Percentiles rank a stretch among this genome's conserved stretches.
These are phyloP conservation scores for Naumovozyma castellii DNA, from an alignment of 805 yeast genomes.

Conservation along the genomic window DNA sequence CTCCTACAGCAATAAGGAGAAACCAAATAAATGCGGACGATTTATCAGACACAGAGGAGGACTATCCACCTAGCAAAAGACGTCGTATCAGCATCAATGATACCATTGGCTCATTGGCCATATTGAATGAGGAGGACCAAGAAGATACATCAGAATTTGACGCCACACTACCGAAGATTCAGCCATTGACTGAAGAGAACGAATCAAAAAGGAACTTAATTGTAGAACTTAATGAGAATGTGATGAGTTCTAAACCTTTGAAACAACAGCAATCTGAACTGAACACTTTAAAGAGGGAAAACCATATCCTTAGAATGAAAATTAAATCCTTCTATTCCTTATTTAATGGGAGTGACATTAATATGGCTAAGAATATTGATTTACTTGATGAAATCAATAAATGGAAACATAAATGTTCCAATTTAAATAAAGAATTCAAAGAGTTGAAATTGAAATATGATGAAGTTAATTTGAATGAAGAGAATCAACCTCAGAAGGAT, in stretches of 20 bases:
- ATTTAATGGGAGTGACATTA: conserved; percentile 22
- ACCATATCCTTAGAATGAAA: conserved; percentile 22
- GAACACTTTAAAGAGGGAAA: conserved; percentile 18
- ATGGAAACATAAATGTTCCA: conserved; percentile 4
- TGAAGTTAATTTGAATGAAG: background rate
- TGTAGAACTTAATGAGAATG: conserved; percentile 15
- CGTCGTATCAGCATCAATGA: conserved; percentile 14
- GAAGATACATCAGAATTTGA: conserved; percentile 23
- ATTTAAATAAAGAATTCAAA: background rate
- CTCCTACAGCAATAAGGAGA: conserved; percentile 2
- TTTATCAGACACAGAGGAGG: conserved; percentile 1
- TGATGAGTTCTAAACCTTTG: conserved; percentile 23
- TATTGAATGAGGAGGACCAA: background rate
- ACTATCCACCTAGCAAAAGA: conserved; percentile 12
- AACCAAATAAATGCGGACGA: conserved; percentile 1
- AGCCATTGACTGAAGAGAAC: background rate
- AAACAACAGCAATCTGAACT: conserved; percentile 25
- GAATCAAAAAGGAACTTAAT: conserved; percentile 11
- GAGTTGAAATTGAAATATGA: background rate
- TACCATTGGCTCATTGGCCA: conserved; percentile 13
- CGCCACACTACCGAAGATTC: conserved; percentile 22
- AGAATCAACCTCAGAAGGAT: too few relatives aligned
- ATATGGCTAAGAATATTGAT: conserved; percentile 14
- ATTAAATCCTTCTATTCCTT: conserved; percentile 24
- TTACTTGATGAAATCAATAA: conserved; percentile 6